Conservation (phyloP, 2,329 filamentous ascomycete species). For the Colletotrichum sp. region DNA sequence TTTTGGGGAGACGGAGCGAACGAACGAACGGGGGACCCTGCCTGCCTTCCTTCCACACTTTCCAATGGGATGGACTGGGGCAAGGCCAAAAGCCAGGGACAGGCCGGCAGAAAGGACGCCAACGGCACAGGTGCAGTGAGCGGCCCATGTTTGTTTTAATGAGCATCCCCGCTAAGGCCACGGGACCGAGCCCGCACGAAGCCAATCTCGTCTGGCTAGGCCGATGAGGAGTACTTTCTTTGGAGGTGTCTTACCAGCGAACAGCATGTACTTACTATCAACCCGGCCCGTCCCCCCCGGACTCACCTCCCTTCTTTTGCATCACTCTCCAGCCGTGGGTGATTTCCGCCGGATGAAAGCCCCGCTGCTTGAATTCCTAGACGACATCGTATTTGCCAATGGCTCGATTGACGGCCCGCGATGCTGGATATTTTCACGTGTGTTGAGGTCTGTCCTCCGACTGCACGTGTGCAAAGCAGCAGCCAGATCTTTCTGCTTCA, state of each 20-base stretch:
- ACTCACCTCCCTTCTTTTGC: conserved; percentile 6
- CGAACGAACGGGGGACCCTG: not conserved
- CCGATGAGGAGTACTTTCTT: not conserved
- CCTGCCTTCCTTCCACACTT: not conserved
- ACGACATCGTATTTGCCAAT: conserved; percentile 17
- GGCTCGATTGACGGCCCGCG: not conserved
- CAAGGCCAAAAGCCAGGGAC: not conserved
- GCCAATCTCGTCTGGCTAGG: not conserved
- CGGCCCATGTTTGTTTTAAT: conserved; percentile 16
- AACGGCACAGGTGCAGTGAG: not conserved
- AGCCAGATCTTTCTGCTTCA: not conserved
- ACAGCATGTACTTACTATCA: not conserved
- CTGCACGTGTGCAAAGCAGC: not conserved
- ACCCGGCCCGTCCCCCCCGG: not conserved
- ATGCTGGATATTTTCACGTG: not conserved
- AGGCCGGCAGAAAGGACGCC: not conserved
- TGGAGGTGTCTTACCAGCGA: not conserved
- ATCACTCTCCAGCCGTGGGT: conserved; percentile 8
- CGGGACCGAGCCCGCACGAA: conserved; percentile 1
- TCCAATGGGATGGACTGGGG: not conserved
- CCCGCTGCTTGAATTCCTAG: conserved; percentile 16
- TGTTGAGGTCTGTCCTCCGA: not conserved
- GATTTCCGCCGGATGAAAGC: conserved; percentile 15
- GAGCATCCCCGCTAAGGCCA: conserved; percentile 2
- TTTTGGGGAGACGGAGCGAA: not conserved